Percentiles rank a stretch among this genome's conserved stretches.
Conservation (phyloP, 306 rosid genomes). For the Biancaea sappan region DNA sequence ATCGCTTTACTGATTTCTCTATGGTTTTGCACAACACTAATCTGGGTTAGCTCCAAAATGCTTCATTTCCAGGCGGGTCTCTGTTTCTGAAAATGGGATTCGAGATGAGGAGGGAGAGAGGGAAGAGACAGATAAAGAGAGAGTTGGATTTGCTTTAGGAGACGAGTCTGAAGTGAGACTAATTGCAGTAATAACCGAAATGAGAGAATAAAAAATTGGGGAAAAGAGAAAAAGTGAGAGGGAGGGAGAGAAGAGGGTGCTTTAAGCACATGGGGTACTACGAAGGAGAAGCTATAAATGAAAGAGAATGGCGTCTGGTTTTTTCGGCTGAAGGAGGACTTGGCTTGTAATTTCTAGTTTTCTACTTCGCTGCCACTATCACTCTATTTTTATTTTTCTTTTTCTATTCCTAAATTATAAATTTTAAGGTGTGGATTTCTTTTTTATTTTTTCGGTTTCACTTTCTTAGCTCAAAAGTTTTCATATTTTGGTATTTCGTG, state of each 20-base stretch:
- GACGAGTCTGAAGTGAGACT: constrained; percentile 30
- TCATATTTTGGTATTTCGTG: too few relatives aligned
- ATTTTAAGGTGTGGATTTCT: too few relatives aligned
- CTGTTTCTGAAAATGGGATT: constrained; percentile 27
- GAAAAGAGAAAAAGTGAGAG: constrained; percentile 21
- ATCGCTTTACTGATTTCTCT: constrained; percentile 6
- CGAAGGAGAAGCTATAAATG: constrained; percentile 31
- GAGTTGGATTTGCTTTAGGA: constrained; percentile 40
- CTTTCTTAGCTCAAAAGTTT: too few relatives aligned
- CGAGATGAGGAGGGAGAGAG: background rate
- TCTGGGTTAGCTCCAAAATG: constrained; percentile 40
- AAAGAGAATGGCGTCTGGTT: constrained; percentile 34
- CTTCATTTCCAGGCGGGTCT: constrained; percentile 34
- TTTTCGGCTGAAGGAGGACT: constrained; percentile 48
- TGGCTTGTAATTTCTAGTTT: constrained; percentile 37
- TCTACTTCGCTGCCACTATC: constrained; percentile 26
- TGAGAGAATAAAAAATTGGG: constrained; percentile 21
- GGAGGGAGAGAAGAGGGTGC: constrained; percentile 39
- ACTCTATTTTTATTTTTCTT: background rate
- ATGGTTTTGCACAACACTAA: background rate
- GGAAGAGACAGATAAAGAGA: background rate
- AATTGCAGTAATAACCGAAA: constrained; percentile 33
- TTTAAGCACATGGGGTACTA: constrained; percentile 48
- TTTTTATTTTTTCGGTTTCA: too few relatives aligned
- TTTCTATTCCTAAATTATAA: too few relatives aligned